Evolutionary conservation across 208 protist species (phyloP), one percentile per base, ranked within the genome.

Genomic region (Blastocrithidia nonstop): DNA sequence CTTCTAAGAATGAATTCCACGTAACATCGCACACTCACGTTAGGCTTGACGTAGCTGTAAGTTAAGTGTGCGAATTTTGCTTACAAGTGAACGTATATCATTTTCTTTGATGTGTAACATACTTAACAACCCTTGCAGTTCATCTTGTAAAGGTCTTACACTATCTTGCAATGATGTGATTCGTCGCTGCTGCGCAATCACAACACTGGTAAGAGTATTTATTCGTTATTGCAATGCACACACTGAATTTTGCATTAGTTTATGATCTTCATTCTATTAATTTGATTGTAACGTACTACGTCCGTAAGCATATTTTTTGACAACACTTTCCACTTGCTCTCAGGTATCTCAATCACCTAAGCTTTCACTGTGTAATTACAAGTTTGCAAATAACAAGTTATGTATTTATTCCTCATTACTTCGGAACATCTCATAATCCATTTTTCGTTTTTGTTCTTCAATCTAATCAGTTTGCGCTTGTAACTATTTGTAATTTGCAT

Each of bases 271-370:
- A 45, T 46, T 11, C 22, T 3, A 20, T 46, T 28, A 11, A 46
- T 28, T 17, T 21, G 29, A 15, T 47, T 38, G 40, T 35, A 11
- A 35, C 29, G 29, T n/a, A n/a, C 29, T 56, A 7, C 71, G 48
- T 9, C 50, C 64, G 41, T 84, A 90, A 4, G 67, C 81, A 57
- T 72, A 83, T 29, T 74, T 67, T 42, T 82, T 79, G 15, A 90
- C 48, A 3, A 74, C 50, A 1, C 45, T 38, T 56, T 90, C 61
- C 0, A 90, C 73, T 40, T 49, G 50, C 38, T 86, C 73, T 54
- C 64, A 90, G 16, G 81, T 90, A 16, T 82, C 76, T 64, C 71
- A 86, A 48, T 90, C 71, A 1, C 81, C 81, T 0, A 77, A 51
- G 2, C 64, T 66, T 1, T 37, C 49, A 7, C 66, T 50, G 6